Base-by-base conservation (phyloP, 2,329 filamentous ascomycete species). In the Diplocarpon mali region DNA sequence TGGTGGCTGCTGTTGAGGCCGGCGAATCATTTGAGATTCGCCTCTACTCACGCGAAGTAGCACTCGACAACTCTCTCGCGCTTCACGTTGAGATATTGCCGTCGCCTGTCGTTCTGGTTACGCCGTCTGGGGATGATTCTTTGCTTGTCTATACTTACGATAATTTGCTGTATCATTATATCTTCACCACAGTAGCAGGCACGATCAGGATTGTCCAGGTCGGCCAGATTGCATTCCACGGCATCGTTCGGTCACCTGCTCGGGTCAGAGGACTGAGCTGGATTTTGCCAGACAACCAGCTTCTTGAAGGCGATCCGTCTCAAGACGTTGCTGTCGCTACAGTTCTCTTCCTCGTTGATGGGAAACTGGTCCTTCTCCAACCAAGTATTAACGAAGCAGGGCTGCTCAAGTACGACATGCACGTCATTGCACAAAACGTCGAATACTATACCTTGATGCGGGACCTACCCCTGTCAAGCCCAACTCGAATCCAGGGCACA, bases 161-260 rank as follows among this genome's bases (percentile, higher is more conserved):
- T 61, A 98, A 98, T 62, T 75, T 93, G 10, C 73, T 98, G 13
- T 92, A 95, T 60, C 92, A 98, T 62, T 98, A 88, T 62, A 80
- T 98, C 48, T 90, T 98, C 52, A 80, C 85, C 0, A 75, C 79
- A 0, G 72, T 78, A 16, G 71, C 75, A n/a, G 80, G 72, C 13
- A 69, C 80, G 16, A 75, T 94, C 29, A 81, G 80, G 35, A 73
- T 96, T 27, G 76, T 94, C 6, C 88, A 94, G 60, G 89, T 96
- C n/a, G 92, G 93, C 9, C 92, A 96, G 62, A 98, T 98, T 58
- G 90, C 87, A 11, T 92, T 98, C 56, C 85, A 98, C 62, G 92
- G 92, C 37, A 95, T 98, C 50, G 89, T 98, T 35, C 74, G 92
- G 56, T 93, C 92, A 30, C 92, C 92, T 10, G 87, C 89, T 16